Base-by-base conservation (phyloP, 768 basidiomycete genomes). In the Brasilioporus rufonigricans region DNA sequence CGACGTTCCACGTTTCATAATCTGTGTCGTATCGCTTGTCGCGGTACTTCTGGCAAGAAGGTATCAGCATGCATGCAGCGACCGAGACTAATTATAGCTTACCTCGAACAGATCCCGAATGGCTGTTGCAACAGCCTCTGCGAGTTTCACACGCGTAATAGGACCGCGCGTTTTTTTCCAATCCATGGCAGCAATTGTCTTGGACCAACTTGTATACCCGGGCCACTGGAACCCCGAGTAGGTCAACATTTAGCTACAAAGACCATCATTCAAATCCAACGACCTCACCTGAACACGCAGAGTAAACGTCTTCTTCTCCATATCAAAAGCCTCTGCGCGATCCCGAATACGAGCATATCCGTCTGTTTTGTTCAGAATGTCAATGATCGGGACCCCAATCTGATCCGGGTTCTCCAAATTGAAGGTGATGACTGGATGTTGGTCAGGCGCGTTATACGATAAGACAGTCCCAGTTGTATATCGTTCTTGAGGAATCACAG, bases 131-230 rank as follows among this genome's bases (percentile, higher is more conserved):
- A 90, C 80, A 52, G 84, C 89, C 65, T 86, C 84, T 5, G 87
- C 89, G 4, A 91, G 74, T 65, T 89, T 89, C 39, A 81, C 79
- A 36, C 82, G 79, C 1, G 86, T 89, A 56, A 90, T 84, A 2
- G 87, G 88, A n/a, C 79, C 78, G 23, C 89, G 89, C 1, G 80
- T 80, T 63, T 81, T 89, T 19, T 80, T 79, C 72, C 89, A 91
- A 66, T 91, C 84, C 65, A 83, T 79, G 1, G 89, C 87, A 6
- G 88, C 85, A 58, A 91, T 86, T 59, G 90, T 88, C 56, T 87
- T 78, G 59, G 81, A 82, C 85, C 84, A 90, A 53, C 80, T 80
- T 48, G 78, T 73, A 63, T 91, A 91, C 4, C 89, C 89, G 18
- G 87, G 88, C 89, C 89, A 91, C 88, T 90, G 60, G 38, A 52